These are phyloP conservation scores for Marvania coccoides DNA, from an alignment of 139 green algal genomes.

Conservation along the genomic window DNA sequence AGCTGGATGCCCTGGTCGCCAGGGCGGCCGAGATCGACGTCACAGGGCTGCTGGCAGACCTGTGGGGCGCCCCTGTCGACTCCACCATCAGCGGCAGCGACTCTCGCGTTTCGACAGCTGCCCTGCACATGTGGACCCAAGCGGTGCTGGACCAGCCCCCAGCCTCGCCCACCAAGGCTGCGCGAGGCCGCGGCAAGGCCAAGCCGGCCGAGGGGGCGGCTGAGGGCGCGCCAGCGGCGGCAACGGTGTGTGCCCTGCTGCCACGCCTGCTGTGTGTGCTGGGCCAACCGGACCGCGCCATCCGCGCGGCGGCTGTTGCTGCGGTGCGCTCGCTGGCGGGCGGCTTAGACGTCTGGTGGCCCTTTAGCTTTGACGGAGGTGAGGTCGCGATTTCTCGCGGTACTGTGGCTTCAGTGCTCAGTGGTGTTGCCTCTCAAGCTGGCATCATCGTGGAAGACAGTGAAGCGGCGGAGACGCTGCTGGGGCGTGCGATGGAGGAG, in stretches of 20 bases:
- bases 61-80: not conserved
- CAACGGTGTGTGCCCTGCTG: not conserved
- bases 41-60: not conserved
- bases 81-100: not conserved
- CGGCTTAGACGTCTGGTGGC: not conserved
- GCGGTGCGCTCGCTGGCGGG: not conserved
- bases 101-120: not conserved
- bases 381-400: not conserved
- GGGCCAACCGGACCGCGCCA: not conserved
- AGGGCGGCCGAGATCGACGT: not conserved
- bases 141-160: not conserved
- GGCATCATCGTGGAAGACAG: not conserved
- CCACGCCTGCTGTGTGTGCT: constrained; percentile 6
- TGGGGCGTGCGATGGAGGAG: not conserved
- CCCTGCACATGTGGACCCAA: not conserved
- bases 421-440: not conserved
- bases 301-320: not conserved
- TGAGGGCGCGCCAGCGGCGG: not conserved
- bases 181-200: not conserved
- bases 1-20: not conserved
- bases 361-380: not conserved
- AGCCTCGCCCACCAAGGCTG: not conserved
- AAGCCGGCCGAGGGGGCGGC: not conserved
- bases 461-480: not conserved
- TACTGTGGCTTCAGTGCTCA: not conserved